Conservation (phyloP, 352 stramenopile species). For the Phytopythium oedochilum region DNA sequence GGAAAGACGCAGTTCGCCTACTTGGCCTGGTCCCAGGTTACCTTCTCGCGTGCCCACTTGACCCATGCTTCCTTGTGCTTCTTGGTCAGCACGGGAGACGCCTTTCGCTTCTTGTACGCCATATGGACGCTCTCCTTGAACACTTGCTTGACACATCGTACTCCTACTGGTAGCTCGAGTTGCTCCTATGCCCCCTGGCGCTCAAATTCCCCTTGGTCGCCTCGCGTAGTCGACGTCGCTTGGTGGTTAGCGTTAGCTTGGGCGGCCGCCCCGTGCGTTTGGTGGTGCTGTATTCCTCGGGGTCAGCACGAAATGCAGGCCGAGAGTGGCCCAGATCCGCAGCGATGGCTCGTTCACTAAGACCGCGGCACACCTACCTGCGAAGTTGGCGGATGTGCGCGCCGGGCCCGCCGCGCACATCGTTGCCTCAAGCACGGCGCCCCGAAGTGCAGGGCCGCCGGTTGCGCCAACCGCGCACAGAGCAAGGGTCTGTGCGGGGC, state of each 20-base stretch:
- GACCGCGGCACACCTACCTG: too few species aligned
- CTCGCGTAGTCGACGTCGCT: neutral
- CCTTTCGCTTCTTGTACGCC: slow-evolving; percentile 7
- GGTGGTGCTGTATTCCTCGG: neutral
- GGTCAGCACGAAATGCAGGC: neutral
- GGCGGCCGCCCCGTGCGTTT: neutral
- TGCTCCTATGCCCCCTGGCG: neutral
- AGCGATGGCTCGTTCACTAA: neutral
- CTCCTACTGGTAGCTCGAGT: slow-evolving; percentile 8
- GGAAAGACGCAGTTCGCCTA: neutral
- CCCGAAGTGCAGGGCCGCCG: too few species aligned
- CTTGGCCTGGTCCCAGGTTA: slow-evolving; percentile 1
- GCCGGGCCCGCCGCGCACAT: too few species aligned
- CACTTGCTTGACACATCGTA: slow-evolving; percentile 3
- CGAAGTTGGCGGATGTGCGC: too few species aligned
- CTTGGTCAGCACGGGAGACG: slow-evolving; percentile 4
- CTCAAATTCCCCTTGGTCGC: neutral
- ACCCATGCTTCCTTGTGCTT: slow-evolving; percentile 4
- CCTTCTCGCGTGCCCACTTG: slow-evolving; percentile 2
- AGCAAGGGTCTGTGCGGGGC: too few species aligned
- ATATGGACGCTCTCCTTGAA: neutral
- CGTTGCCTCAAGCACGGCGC: too few species aligned
- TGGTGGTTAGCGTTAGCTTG: neutral
- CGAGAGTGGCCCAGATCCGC: neutral
- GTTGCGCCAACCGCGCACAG: too few species aligned